These are phyloP conservation scores for Aspergillus biplanus DNA, from an alignment of 495 filamentous ascomycete species.

Conservation along the genomic window DNA sequence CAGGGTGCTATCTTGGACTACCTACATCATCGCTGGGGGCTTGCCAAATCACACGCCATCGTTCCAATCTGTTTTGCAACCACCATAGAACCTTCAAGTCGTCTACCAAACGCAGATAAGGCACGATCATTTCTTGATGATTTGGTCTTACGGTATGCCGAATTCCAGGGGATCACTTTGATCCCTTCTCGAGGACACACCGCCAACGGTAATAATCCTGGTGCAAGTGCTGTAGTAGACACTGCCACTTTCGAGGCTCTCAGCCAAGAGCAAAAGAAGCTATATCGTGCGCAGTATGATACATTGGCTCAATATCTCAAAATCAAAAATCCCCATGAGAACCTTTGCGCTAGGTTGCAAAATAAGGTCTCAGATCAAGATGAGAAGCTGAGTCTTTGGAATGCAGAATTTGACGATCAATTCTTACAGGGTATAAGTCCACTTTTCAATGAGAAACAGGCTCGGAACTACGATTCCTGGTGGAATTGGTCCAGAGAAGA, in stretches of 20 bases:
- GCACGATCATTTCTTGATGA: conserved; percentile 90
- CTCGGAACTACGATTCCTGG: conserved; percentile 91
- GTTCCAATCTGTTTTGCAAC: conserved; percentile 72
- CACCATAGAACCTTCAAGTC: conserved; percentile 85
- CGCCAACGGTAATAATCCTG: not conserved
- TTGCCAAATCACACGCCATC: conserved; percentile 76
- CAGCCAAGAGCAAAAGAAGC: conserved; percentile 84
- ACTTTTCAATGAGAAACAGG: conserved; percentile 85
- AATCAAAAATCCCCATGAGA: conserved; percentile 39
- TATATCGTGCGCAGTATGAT: conserved; percentile 96
- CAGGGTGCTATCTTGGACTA: conserved; percentile 91
- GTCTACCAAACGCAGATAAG: conserved; percentile 80
- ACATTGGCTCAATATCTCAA: conserved; percentile 91
- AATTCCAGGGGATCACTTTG: conserved; percentile 78
- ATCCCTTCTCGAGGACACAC: conserved; percentile 37
- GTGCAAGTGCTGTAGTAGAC: conserved; percentile 77
- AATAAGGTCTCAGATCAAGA: conserved; percentile 52
- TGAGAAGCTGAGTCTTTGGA: conserved; percentile 91
- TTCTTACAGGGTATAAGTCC: conserved; percentile 92
- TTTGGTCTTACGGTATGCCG: conserved; percentile 81
- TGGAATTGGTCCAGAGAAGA: conserved; percentile 99
- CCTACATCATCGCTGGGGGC: conserved; percentile 86
- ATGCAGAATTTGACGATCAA: conserved; percentile 88
- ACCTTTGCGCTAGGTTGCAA: not conserved
- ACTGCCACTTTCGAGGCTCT: conserved; percentile 90